Evolutionary conservation across 1,284 basidiomycete species (phyloP).

Genomic region (Cryptococcus floricola): DNA sequence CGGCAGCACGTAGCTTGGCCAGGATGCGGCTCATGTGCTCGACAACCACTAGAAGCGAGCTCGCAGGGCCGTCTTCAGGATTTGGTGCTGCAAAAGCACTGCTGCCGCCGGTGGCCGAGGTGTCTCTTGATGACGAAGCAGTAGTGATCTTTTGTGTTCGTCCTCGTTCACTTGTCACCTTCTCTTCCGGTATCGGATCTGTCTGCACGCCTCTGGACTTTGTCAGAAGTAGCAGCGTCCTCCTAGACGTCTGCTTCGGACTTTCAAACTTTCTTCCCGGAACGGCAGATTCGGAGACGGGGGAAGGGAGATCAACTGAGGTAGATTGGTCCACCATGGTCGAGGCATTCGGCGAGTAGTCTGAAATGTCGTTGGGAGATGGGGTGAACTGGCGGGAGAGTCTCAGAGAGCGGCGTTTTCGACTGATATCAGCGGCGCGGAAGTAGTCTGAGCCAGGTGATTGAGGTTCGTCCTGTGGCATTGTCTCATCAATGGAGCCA

Average conservation of each 20-base stretch:
- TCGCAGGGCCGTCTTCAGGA: slow-evolving; percentile 17
- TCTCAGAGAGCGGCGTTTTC: slow-evolving; percentile 41
- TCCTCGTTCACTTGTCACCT: background rate
- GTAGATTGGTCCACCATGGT: slow-evolving; percentile 26
- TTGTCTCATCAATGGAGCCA: slow-evolving; percentile 36
- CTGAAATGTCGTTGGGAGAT: slow-evolving; percentile 25
- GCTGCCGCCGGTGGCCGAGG: slow-evolving; percentile 10
- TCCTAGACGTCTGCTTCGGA: slow-evolving; percentile 31
- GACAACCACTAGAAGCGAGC: slow-evolving; percentile 52
- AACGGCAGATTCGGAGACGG: slow-evolving; percentile 24
- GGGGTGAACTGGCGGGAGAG: slow-evolving; percentile 18
- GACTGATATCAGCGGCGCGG: slow-evolving; percentile 23
- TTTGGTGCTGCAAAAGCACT: background rate
- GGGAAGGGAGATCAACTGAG: slow-evolving; percentile 15
- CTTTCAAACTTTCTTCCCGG: slow-evolving; percentile 25
- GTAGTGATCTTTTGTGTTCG: background rate
- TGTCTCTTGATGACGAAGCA: background rate
- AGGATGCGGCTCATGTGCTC: slow-evolving; percentile 68
- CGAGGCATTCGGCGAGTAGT: slow-evolving; percentile 22
- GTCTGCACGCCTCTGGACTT: slow-evolving; percentile 72
- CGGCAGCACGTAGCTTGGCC: slow-evolving; percentile 69
- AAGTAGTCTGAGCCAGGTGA: slow-evolving; percentile 36
- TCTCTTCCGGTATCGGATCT: slow-evolving; percentile 48
- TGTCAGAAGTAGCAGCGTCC: slow-evolving; percentile 59
- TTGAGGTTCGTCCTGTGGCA: slow-evolving; percentile 10